A percentile compares a stretch with the other conserved stretches of the same genome.
phyloP scores from a whole-genome alignment of 441 rosid genomes.

The Gossypium lobatum region DNA sequence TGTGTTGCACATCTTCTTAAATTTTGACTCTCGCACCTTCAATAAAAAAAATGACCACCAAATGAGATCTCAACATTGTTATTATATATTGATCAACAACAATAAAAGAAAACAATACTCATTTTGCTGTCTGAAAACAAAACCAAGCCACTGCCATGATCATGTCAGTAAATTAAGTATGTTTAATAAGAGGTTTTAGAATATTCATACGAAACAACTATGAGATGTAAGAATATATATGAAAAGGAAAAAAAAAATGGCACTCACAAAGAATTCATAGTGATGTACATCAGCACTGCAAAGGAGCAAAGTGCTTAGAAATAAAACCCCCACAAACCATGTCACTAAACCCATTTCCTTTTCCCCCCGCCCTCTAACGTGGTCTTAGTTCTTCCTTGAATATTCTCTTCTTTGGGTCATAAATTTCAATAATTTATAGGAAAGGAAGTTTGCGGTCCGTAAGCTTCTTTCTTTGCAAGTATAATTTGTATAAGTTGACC shows the following conservation, averaged over 20 bases:
- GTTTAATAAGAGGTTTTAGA: background rate
- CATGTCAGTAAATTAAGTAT: background rate
- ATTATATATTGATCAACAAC: too few species aligned
- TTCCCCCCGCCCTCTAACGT: background rate
- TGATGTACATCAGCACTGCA: conserved; percentile 9
- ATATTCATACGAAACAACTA: background rate
- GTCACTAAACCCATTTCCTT: background rate
- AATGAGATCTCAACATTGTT: conserved; percentile 3
- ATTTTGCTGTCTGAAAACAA: too few species aligned
- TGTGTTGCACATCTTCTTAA: conserved; percentile 39
- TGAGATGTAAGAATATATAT: background rate
- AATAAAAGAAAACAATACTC: too few species aligned
- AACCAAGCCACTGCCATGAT: too few species aligned
- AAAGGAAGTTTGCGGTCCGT: background rate
- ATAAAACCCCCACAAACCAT: background rate
- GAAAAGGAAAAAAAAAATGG: background rate
- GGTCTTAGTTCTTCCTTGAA: background rate
- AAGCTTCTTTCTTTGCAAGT: background rate
- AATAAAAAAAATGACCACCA: background rate
- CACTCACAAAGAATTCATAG: conserved; percentile 13
- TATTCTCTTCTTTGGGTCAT: background rate
- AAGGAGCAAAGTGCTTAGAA: background rate
- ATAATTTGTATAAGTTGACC: too few species aligned
- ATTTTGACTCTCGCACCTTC: conserved; percentile 21
- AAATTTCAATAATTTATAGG: background rate